phyloP scores from a whole-genome alignment of 2,329 filamentous ascomycete genomes.

The Arachnopeziza araneosa region DNA sequence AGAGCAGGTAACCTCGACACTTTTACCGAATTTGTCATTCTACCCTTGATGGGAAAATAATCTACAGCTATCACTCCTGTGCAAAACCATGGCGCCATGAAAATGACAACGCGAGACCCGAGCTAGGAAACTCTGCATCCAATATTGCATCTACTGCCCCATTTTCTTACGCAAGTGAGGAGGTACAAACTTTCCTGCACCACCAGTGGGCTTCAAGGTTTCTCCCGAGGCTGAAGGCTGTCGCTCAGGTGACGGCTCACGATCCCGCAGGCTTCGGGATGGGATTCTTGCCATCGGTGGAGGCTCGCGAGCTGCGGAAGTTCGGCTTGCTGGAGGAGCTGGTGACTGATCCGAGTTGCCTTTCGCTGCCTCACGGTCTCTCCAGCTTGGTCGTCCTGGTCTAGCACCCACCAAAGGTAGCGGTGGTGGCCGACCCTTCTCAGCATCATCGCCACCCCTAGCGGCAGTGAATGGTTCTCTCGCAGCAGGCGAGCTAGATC shows the following conservation, averaged over 20 bases:
- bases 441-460: slow-evolving; percentile 18
- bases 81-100: neutral
- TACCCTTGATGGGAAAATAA: neutral
- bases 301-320: slow-evolving; percentile 6
- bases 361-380: slow-evolving; percentile 53
- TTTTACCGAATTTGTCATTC: neutral
- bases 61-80: neutral
- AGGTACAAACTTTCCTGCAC: slow-evolving; percentile 56
- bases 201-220: slow-evolving; percentile 46
- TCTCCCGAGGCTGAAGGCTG: slow-evolving; percentile 31
- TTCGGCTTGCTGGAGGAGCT: neutral
- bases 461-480: neutral
- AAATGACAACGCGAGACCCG: neutral
- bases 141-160: neutral
- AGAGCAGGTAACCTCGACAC: neutral
- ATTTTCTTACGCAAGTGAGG: slow-evolving; percentile 36
- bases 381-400: slow-evolving; percentile 46
- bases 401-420: slow-evolving; percentile 47
- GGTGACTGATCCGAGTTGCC: slow-evolving; percentile 20
- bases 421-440: slow-evolving; percentile 41
- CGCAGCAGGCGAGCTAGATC: slow-evolving; percentile 21
- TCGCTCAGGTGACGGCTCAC: neutral
- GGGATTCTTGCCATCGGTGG: slow-evolving; percentile 24
- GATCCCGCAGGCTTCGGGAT: slow-evolving; percentile 6
- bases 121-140: neutral